Base-by-base conservation (phyloP, 257 asterid species). In the Misopates orontium region DNA sequence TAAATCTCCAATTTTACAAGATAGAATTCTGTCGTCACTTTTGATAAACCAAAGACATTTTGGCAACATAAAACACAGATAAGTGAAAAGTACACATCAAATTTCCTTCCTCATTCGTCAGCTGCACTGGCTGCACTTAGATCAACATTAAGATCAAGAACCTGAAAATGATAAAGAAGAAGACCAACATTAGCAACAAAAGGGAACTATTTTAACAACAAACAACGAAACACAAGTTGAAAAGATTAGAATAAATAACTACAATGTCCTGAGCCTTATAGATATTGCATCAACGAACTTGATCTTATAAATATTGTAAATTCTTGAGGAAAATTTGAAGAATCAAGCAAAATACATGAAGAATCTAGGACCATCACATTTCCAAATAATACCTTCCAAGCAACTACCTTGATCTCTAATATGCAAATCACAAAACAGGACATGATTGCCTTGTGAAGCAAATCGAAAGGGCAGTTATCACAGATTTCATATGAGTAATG, bases 101-200 rank as follows among this genome's bases (percentile, higher is more conserved):
- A 49, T n/a, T 49, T 4, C 10, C 11, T 10, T 36, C 42, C 4
- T 49, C 55, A 49, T 49, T 49, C 55, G n/a, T 49, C 55, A 49
- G 55, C 55, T 18, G 55, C 55, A n/a, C 55, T 49, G 19, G 55
- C 55, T n/a, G 55, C 55, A 49, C 55, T 49, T 49, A 49, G 20
- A 49, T 49, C 55, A 18, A 49, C 55, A 18, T 49, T 49, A 49
- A 49, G 55, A 49, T 49, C 55, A 49, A 49, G 55, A 49, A 49
- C 55, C 55, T 49, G 55, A 20, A 48, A 20, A 20, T 10, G 22
- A 23, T 1, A 2, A 18, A 12, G 17, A 49, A n/a, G 12, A 9
- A 16, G 18, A 49, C 9, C 19, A n/a, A 49, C 11, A 49, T 49
- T 49, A 49, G 13, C 0, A 1, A 47, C 19, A 49, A 49, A 36